Conservation (phyloP, 108 stramenopile genomes). For the Skeletonema menzelii region DNA sequence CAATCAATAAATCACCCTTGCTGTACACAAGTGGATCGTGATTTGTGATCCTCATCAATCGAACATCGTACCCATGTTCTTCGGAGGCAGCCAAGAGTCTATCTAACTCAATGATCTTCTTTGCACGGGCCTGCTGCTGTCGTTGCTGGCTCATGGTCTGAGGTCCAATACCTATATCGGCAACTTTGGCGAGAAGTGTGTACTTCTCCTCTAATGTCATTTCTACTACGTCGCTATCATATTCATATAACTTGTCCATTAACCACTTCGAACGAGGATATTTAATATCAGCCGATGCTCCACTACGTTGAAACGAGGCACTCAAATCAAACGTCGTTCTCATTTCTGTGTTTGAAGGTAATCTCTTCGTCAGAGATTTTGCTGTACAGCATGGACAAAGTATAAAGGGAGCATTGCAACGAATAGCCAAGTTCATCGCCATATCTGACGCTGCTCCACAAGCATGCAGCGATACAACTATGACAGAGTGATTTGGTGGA, state of each 20-base stretch:
- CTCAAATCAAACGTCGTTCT: conserved; percentile 1
- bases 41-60: conserved; percentile 41
- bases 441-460: conserved; percentile 48
- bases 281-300: conserved; percentile 40
- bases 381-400: conserved; percentile 50
- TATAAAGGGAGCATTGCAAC: conserved; percentile 37
- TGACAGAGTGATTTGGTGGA: conserved; percentile 18
- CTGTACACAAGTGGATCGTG: conserved; percentile 51
- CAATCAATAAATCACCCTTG: conserved; percentile 51
- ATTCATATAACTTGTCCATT: conserved; percentile 4
- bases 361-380: conserved; percentile 33
- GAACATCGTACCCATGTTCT: conserved; percentile 31
- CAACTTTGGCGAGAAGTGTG: conserved; percentile 36
- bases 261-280: conserved; percentile 53
- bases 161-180: conserved; percentile 58
- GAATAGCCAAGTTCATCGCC: conserved; percentile 40
- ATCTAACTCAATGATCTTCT: conserved; percentile 52
- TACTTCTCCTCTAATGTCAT: conserved; percentile 13
- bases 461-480: conserved; percentile 43
- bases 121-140: conserved; percentile 45
- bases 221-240: background rate
- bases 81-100: conserved; percentile 34
- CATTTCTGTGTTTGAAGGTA: background rate
- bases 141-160: conserved; percentile 48
- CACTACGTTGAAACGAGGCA: conserved; percentile 40